phyloP scores from a whole-genome alignment of 202 grass and related monocot species.

The Bolboschoenoplectus hybrid region DNA sequence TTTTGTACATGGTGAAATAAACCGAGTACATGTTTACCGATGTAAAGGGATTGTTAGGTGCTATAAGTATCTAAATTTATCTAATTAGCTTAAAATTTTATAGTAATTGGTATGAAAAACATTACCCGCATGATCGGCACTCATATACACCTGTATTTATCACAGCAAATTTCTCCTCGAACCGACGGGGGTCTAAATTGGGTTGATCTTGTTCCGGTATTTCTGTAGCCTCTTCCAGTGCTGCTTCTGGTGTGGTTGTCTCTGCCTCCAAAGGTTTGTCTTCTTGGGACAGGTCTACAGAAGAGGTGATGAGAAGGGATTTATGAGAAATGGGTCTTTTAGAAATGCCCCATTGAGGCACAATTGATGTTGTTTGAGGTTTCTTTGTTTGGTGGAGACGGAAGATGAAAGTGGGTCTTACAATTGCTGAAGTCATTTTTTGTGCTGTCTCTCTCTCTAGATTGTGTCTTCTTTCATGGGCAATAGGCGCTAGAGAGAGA shows the following conservation, averaged over 20 bases:
- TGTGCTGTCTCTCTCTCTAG: background rate
- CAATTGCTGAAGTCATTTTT: conserved; percentile 67
- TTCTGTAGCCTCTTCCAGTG: background rate
- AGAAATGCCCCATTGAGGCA: conserved; percentile 16
- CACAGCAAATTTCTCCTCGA: conserved; percentile 87
- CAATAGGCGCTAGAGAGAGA: conserved; percentile 28
- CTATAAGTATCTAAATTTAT: background rate
- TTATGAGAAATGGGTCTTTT: conserved; percentile 34
- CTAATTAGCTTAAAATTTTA: background rate
- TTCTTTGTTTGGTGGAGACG: conserved; percentile 39
- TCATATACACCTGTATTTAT: conserved; percentile 86
- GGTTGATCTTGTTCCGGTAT: background rate
- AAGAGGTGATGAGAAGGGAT: conserved; percentile 46
- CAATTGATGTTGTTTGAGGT: conserved; percentile 41
- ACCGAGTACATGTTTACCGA: background rate
- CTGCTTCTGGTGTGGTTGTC: background rate
- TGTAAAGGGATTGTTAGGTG: background rate
- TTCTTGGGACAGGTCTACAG: conserved; percentile 79
- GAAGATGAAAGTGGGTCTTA: conserved; percentile 45
- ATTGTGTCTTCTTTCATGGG: conserved; percentile 6
- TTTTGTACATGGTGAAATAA: background rate
- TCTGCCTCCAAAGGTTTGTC: conserved; percentile 63
- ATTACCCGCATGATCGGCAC: conserved; percentile 78
- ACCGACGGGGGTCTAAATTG: conserved; percentile 61
- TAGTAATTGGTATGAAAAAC: background rate